Percentiles rank a stretch among this genome's conserved stretches.
Conservation (phyloP, 2,329 filamentous ascomycete species). For the Cordyceps pruinosa region DNA sequence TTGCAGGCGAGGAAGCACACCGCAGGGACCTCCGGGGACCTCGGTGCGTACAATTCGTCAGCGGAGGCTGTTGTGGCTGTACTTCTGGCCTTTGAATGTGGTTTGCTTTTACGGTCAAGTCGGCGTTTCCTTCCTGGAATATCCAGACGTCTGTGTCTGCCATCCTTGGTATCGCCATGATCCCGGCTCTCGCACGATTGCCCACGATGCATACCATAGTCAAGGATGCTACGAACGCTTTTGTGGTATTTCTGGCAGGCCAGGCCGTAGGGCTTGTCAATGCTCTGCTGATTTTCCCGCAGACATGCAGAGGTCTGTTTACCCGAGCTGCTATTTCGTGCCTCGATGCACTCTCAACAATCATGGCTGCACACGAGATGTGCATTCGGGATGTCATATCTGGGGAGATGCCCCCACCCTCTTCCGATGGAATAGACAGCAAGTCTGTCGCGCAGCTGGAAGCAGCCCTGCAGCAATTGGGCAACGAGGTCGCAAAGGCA, state of each 20-base stretch:
- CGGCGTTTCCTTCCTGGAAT: constrained; percentile 4
- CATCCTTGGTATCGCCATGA: background rate
- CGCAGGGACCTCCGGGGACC: background rate
- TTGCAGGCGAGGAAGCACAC: constrained; percentile 6
- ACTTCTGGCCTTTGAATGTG: background rate
- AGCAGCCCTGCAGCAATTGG: background rate
- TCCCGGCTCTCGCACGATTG: background rate
- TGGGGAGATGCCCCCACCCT: background rate
- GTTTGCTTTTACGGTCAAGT: constrained; percentile 8
- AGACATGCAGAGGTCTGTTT: constrained; percentile 6
- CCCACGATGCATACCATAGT: background rate
- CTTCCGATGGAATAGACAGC: background rate
- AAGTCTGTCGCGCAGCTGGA: background rate
- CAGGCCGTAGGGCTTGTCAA: background rate
- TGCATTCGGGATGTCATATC: constrained; percentile 1
- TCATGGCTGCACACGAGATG: background rate
- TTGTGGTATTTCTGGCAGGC: background rate
- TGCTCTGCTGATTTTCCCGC: constrained; percentile 5
- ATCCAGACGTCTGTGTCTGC: background rate
- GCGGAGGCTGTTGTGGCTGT: constrained; percentile 9
- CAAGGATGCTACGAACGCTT: background rate
- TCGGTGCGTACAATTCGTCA: constrained; percentile 3
- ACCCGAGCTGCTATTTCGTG: background rate
- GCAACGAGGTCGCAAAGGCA: constrained; percentile 5
- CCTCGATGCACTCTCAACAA: background rate